A percentile compares a stretch with the other conserved stretches of the same genome.
phyloP scores from a whole-genome alignment of 306 rosid genomes.

The Mucuna pruriens region DNA sequence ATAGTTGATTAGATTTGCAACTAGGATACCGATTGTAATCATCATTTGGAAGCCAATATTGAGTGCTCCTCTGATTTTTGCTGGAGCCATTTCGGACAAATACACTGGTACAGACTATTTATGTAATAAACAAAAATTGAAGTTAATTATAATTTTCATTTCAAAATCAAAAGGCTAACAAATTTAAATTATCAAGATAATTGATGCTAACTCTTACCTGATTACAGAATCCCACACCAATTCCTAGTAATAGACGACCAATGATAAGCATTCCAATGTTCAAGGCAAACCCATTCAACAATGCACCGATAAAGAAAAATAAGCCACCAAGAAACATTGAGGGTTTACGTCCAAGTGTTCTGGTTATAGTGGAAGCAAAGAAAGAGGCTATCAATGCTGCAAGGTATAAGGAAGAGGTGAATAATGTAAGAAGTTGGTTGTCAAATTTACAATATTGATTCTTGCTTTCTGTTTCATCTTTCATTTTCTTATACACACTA shows the following conservation, averaged over 20 bases:
- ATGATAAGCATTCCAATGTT: constrained; percentile 37
- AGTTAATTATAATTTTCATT: neutral
- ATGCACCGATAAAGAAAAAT: constrained; percentile 41
- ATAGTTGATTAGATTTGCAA: constrained; percentile 42
- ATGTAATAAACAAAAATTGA: neutral
- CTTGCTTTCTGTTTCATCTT: neutral
- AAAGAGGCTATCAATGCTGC: constrained; percentile 43
- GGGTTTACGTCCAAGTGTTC: constrained; percentile 31
- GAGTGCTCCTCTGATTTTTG: constrained; percentile 44
- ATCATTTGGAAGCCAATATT: constrained; percentile 42
- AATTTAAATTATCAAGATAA: neutral
- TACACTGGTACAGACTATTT: constrained; percentile 42
- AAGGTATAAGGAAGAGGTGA: constrained; percentile 47
- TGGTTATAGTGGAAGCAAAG: constrained; percentile 43
- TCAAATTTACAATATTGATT: constrained; percentile 40
- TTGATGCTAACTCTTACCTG: constrained; percentile 6
- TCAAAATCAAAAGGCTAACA: neutral
- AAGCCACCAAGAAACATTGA: constrained; percentile 47
- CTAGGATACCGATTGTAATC: constrained; percentile 40
- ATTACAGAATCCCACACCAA: constrained; percentile 44
- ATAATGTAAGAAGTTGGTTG: constrained; percentile 38
- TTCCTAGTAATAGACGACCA: constrained; percentile 37
- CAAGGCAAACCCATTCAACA: constrained; percentile 34
- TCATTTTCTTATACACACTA: constrained; percentile 24
- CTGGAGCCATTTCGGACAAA: constrained; percentile 45